Base-by-base conservation (phyloP, 179 eudicot species). In the Spergularia azorica region DNA sequence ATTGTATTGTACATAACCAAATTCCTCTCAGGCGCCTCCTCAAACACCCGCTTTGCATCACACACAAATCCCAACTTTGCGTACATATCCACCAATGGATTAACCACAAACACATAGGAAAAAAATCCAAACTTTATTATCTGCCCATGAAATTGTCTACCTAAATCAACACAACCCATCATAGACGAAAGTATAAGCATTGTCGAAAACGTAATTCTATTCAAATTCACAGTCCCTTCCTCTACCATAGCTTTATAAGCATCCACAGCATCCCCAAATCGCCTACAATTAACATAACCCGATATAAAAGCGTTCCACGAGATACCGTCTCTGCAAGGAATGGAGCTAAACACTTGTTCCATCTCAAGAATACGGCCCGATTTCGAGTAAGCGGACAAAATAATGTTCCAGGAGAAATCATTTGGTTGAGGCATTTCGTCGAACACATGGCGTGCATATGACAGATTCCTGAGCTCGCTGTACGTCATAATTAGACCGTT, bases 61-160 rank as follows among this genome's bases (percentile, higher is more conserved):
- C 59, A 3, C 39, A 93, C 71, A 55, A 80, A 77, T 48, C 91
- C 90, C 16, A 79, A 79, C 87, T 91, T 95, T 0, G 93, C 86
- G 36, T 95, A 95, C 97, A 91, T 95, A 81, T 95, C 94, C 60
- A 93, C 84, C 87, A 93, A 90, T 4, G 95, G 88, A 83, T 88
- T 90, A 60, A 89, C 94, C 78, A 95, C 99, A 83, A 89, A 93
- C 70, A 86, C 85, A 90, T 89, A 94, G 0, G 84, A 77, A 18
- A 76, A 56, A 77, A 95, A 95, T 60, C 99, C 99, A 56, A 78
- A 89, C 85, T 85, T 96, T 41, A 87, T 81, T 14, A 94, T 78
- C n/a, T 94, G 97, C 64, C 90, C 96, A 82, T 96, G 99, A 85
- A 94, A 67, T 55, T 84, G 92, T 87, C 84, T 86, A 71, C 98